Conservation (phyloP, 441 rosid genomes). For the Populus hybrid region DNA sequence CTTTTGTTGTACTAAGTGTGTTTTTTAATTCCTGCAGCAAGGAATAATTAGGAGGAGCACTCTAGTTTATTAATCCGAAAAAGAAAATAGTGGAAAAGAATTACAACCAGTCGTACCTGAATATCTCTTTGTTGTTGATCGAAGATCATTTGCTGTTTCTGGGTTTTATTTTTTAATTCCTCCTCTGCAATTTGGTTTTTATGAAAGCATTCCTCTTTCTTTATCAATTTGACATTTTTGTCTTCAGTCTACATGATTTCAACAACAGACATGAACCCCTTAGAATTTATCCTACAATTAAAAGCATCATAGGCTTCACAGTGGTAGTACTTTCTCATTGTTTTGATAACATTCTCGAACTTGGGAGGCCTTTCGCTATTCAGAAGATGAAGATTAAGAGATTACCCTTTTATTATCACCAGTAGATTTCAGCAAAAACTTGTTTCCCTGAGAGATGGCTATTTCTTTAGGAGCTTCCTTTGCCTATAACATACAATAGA, state of each 20-base stretch:
- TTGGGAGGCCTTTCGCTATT: background rate
- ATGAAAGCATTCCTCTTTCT: constrained; percentile 45
- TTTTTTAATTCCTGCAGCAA: constrained; percentile 64
- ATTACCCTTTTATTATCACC: constrained; percentile 56
- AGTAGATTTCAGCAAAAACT: constrained; percentile 37
- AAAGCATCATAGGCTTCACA: background rate
- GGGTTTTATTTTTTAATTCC: constrained; percentile 42
- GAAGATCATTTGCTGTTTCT: constrained; percentile 55
- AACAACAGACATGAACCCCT: constrained; percentile 18
- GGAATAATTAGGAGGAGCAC: constrained; percentile 7
- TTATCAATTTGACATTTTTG: constrained; percentile 36
- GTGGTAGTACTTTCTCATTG: background rate
- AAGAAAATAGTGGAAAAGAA: constrained; percentile 4
- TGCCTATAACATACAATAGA: constrained; percentile 35
- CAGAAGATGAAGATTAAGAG: constrained; percentile 14
- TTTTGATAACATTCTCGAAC: background rate
- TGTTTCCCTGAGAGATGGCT: constrained; percentile 42
- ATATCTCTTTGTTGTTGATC: constrained; percentile 73
- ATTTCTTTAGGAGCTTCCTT: constrained; percentile 44
- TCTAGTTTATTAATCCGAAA: constrained; percentile 13
- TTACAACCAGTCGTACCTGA: constrained; percentile 38
- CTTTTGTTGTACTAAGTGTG: constrained; percentile 62
- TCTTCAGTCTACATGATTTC: constrained; percentile 53
- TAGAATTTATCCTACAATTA: background rate
- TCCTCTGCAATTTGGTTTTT: constrained; percentile 41